Conservation (phyloP, 345 rosid genomes). For the Microthlaspi erraticum region DNA sequence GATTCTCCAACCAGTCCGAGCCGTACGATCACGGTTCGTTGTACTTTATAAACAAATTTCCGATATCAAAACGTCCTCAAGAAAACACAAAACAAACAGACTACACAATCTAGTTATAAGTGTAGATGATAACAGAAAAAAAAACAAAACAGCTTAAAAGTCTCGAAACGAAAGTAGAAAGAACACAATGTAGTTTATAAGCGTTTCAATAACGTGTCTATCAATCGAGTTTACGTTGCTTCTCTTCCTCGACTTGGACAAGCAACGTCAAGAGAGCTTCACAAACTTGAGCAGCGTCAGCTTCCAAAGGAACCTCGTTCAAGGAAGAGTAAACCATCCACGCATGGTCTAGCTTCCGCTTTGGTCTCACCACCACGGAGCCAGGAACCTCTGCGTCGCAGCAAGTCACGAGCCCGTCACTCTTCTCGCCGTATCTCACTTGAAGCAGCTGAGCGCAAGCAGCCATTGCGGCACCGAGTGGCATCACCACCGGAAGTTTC, state of each 20-base stretch:
- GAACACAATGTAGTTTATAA: neutral
- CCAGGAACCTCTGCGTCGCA: conserved; percentile 98
- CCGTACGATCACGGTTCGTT: conserved; percentile 25
- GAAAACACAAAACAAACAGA: neutral
- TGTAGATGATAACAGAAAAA: neutral
- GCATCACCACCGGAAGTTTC: conserved; percentile 84
- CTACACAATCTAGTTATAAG: neutral
- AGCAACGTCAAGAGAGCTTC: conserved; percentile 88
- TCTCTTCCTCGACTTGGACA: conserved; percentile 72
- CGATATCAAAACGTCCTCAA: neutral
- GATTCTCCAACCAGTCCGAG: conserved; percentile 9
- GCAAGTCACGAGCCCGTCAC: conserved; percentile 88
- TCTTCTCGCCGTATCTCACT: conserved; percentile 82
- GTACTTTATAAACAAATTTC: too few species aligned
- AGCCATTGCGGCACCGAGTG: conserved; percentile 96
- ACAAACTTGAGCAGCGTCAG: conserved; percentile 87
- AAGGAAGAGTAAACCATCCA: conserved; percentile 98
- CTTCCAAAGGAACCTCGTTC: conserved; percentile 66
- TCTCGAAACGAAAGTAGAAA: conserved; percentile 12
- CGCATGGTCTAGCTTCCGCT: conserved; percentile 85
- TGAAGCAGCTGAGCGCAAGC: conserved; percentile 93
- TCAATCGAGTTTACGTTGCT: conserved; percentile 40
- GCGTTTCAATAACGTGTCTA: neutral
- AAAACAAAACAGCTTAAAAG: neutral
- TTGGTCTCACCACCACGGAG: conserved; percentile 79